These are phyloP conservation scores for Euphrasia arctica DNA, from an alignment of 305 asterid genomes.

Conservation along the genomic window DNA sequence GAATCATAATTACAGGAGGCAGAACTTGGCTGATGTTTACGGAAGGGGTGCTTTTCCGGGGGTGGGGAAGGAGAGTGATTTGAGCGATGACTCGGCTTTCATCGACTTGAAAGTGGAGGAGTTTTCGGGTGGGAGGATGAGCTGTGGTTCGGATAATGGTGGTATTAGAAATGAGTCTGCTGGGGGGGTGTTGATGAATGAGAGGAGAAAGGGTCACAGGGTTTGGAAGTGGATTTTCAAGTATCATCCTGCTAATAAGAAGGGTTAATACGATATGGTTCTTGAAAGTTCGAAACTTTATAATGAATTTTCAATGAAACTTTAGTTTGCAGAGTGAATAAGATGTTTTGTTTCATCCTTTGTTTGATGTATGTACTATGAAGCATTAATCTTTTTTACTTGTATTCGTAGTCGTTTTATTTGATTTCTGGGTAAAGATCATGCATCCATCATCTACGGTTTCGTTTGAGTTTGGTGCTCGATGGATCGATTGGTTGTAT, in stretches of 20 bases:
- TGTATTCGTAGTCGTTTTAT: too few relatives aligned
- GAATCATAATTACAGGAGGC: constrained; percentile 14
- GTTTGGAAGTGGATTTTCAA: constrained; percentile 87
- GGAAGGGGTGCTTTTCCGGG: constrained; percentile 42
- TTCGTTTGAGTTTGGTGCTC: too few relatives aligned
- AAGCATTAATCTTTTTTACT: too few relatives aligned
- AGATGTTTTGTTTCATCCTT: too few relatives aligned
- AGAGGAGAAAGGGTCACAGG: constrained; percentile 45
- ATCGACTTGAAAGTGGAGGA: constrained; percentile 79
- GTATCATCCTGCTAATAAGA: constrained; percentile 35
- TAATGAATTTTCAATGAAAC: too few relatives aligned
- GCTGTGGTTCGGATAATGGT: constrained; percentile 42
- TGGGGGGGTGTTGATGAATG: constrained; percentile 37
- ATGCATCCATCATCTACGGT: too few relatives aligned
- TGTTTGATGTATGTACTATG: too few relatives aligned
- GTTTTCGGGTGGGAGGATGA: constrained; percentile 28
- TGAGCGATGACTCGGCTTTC: constrained; percentile 70
- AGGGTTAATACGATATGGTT: not conserved
- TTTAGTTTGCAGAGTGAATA: too few relatives aligned
- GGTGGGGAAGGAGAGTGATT: constrained; percentile 52
- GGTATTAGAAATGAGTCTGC: constrained; percentile 15
- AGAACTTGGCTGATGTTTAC: constrained; percentile 23
- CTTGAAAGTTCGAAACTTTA: too few relatives aligned
- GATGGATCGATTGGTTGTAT: too few relatives aligned
- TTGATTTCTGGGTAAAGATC: too few relatives aligned